phyloP scores from a whole-genome alignment of 2,329 filamentous ascomycete species.

The Cordyceps pruinosa region DNA sequence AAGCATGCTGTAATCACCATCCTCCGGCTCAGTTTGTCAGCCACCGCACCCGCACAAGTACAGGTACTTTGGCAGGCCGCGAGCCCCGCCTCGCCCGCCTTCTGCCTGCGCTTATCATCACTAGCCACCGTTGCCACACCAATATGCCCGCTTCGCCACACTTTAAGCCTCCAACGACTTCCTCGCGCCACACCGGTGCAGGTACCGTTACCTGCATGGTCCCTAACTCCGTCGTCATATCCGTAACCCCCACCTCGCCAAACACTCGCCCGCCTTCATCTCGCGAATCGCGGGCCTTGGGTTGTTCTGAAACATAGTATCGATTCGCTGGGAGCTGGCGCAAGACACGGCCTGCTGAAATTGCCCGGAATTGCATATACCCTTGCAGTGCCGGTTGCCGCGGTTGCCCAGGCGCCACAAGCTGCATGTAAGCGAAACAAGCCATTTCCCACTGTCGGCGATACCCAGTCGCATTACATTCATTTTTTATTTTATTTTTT shows the following conservation, averaged over 20 bases:
- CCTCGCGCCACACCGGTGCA: background rate
- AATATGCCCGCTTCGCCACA: background rate
- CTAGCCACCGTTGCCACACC: slow-evolving; percentile 10
- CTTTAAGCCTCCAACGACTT: background rate
- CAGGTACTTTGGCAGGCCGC: background rate
- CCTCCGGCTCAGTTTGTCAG: slow-evolving; percentile 12
- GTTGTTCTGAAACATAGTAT: background rate
- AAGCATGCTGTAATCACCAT: too few relatives aligned
- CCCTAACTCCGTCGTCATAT: background rate
- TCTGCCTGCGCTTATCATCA: background rate
- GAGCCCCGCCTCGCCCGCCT: background rate
- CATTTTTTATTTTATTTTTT: background rate
- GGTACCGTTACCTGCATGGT: background rate
- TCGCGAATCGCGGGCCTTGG: background rate
- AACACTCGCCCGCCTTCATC: background rate
- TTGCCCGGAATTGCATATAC: background rate
- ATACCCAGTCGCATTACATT: background rate
- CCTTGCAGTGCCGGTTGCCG: too few relatives aligned
- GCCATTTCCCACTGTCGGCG: background rate
- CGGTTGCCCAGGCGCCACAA: background rate
- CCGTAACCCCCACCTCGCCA: background rate
- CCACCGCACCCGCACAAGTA: background rate
- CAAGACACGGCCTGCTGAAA: too few relatives aligned
- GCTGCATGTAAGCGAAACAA: background rate
- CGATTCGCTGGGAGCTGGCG: background rate